phyloP scores from a whole-genome alignment of 805 yeast genomes.

The Cyberlindnera sargentensis region DNA sequence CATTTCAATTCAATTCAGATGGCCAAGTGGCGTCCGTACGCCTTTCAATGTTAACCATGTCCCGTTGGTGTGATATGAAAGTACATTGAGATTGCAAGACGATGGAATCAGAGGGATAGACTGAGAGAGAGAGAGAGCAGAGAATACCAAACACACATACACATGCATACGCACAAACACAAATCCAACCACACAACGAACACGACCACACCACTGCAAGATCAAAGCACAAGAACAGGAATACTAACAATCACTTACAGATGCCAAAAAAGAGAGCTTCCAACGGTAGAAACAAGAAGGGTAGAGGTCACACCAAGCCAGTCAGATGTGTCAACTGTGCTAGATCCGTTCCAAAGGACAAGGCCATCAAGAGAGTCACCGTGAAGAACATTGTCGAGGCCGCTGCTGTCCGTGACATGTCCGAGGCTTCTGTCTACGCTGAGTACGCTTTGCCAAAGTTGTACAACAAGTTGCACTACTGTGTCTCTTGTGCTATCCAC shows the following conservation, averaged over 20 bases:
- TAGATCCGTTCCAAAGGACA: conserved; percentile 99
- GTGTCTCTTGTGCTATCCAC: conserved; percentile 99
- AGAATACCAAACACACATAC: background rate
- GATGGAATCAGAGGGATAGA: background rate
- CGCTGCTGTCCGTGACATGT: conserved; percentile 99
- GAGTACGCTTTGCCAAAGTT: conserved; percentile 99
- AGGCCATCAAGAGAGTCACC: conserved; percentile 99
- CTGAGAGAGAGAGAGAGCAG: background rate
- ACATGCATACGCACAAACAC: background rate
- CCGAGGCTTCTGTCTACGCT: conserved; percentile 98
- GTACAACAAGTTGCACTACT: conserved; percentile 99
- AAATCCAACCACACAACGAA: background rate
- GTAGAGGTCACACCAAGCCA: conserved; percentile 99
- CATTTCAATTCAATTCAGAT: too few species aligned
- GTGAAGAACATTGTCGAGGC: conserved; percentile 99
- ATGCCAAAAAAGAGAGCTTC: conserved; percentile 99
- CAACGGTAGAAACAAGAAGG: conserved; percentile 99
- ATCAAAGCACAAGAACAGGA: too few species aligned
- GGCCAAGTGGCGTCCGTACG: too few species aligned
- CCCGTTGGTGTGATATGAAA: too few species aligned
- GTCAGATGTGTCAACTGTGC: conserved; percentile 99
- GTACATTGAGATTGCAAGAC: background rate
- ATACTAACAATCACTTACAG: conserved; percentile 22
- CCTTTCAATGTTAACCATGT: too few species aligned
- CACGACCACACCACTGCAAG: background rate